phyloP scores from a whole-genome alignment of 495 filamentous ascomycete species.

The Talaromyces ruber region DNA sequence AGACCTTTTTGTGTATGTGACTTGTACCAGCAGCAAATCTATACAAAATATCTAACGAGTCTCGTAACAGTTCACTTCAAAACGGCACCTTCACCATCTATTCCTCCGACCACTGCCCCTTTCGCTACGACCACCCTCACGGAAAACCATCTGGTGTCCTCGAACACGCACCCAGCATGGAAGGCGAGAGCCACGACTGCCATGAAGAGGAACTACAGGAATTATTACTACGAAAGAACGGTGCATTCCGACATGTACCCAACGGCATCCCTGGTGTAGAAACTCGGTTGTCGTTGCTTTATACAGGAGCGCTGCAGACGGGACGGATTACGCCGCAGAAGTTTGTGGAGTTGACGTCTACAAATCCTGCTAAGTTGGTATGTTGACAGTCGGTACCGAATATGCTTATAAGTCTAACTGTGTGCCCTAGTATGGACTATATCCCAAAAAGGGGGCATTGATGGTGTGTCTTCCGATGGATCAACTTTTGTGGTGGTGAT shows the following conservation, averaged over 20 bases:
- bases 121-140: slow-evolving; percentile 24
- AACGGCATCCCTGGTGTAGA: slow-evolving; percentile 54
- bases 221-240: slow-evolving; percentile 1
- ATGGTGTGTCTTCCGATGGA: no score
- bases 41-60: background rate
- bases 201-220: background rate
- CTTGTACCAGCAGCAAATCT: background rate
- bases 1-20: slow-evolving; percentile 17
- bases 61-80: slow-evolving; percentile 21
- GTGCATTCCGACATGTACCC: slow-evolving; percentile 32
- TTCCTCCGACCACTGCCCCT: slow-evolving; percentile 33
- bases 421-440: background rate
- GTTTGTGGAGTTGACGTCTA: slow-evolving; percentile 49
- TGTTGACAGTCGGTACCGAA: background rate
- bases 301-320: slow-evolving; percentile 6
- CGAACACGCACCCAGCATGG: background rate
- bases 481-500: background rate
- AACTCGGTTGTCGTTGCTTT: slow-evolving; percentile 35
- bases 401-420: no score
- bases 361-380: slow-evolving; percentile 48
- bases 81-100: slow-evolving; percentile 39
- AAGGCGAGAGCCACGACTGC: background rate
- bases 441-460: background rate
- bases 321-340: slow-evolving; percentile 38
- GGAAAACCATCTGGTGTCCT: slow-evolving; percentile 26